Evolutionary conservation across 108 stramenopile genomes (phyloP).

Genomic region (Ochromonas danica): DNA sequence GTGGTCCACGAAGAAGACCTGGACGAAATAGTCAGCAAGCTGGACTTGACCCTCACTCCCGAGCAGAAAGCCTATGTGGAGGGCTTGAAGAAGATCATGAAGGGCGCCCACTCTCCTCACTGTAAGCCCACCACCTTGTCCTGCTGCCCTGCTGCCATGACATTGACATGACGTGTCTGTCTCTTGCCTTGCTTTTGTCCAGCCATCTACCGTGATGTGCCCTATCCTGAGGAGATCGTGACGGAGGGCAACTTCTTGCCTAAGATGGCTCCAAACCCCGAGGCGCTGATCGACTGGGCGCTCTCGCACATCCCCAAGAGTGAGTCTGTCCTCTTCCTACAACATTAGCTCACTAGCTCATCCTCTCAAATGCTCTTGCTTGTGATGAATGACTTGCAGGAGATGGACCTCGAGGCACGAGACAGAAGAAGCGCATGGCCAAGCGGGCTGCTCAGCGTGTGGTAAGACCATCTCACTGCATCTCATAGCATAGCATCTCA

Average conservation of each 20-base stretch:
- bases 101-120: neutral
- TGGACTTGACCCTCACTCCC: slow-evolving; percentile 21
- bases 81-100: neutral
- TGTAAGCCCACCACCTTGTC: neutral
- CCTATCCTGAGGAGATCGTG: slow-evolving; percentile 19
- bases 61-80: slow-evolving; percentile 22
- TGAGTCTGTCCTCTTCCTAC: neutral
- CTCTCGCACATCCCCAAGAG: slow-evolving; percentile 12
- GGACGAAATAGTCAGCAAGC: neutral
- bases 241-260: neutral
- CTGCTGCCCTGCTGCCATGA: neutral
- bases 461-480: neutral
- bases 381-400: neutral
- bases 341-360: neutral
- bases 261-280: neutral
- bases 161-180: neutral
- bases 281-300: slow-evolving; percentile 28
- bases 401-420: slow-evolving; percentile 25
- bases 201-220: slow-evolving; percentile 31
- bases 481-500: neutral
- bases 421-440: slow-evolving; percentile 33
- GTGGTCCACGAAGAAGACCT: too few species aligned
- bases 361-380: neutral
- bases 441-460: neutral
- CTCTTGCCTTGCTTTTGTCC: neutral